Conservation (phyloP, 2,329 filamentous ascomycete species). For the Stemphylium vesicarium region DNA sequence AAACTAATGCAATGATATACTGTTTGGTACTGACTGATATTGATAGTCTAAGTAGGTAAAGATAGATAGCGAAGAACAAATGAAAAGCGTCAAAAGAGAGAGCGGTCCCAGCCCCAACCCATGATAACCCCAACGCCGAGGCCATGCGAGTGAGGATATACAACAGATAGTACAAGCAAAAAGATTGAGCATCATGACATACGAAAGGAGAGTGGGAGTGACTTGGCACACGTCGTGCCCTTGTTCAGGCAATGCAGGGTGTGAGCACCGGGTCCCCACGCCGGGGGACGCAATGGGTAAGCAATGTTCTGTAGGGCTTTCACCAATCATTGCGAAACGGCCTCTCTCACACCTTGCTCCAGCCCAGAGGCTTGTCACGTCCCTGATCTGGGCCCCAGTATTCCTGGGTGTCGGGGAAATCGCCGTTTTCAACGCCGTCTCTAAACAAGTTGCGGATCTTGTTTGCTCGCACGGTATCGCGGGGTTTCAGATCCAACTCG, state of each 20-base stretch:
- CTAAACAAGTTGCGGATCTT: constrained; percentile 45
- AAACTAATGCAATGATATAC: too few relatives aligned
- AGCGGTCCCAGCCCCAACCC: neutral
- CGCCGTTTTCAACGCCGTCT: constrained; percentile 46
- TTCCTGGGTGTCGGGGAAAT: constrained; percentile 45
- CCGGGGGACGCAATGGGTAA: neutral
- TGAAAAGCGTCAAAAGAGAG: neutral
- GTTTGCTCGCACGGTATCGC: constrained; percentile 40
- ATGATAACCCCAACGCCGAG: constrained; percentile 9
- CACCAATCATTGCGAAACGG: neutral
- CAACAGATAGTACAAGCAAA: neutral
- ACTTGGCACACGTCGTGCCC: neutral
- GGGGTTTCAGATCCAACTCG: constrained; percentile 50
- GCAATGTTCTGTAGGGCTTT: constrained; percentile 9
- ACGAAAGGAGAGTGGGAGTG: neutral
- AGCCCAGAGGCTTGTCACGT: constrained; percentile 39
- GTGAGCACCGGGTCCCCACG: constrained; percentile 22
- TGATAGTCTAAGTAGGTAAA: neutral
- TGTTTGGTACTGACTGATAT: neutral
- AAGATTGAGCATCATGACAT: neutral
- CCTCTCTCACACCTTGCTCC: constrained; percentile 44
- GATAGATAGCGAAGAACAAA: neutral
- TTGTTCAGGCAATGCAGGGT: neutral
- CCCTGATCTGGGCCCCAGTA: constrained; percentile 51
- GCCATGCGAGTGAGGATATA: constrained; percentile 4